Evolutionary conservation across 257 asterid species (phyloP).

Genomic region (Petunia axillaris): DNA sequence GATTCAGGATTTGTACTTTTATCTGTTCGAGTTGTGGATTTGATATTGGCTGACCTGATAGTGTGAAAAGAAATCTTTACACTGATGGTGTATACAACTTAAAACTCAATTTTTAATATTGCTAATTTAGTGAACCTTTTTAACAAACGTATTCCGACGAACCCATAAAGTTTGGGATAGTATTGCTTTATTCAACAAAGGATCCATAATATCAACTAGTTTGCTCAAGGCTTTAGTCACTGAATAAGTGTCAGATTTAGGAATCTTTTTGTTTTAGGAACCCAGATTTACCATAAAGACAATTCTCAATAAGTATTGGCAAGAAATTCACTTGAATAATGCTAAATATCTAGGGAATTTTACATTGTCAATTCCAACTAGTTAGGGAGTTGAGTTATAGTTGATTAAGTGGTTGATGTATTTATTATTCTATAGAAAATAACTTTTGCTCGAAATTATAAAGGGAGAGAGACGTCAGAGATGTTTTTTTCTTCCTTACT

Average conservation of each 20-base stretch:
- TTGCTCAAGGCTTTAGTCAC: slow-evolving; percentile 1
- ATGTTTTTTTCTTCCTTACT: not conserved
- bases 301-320: not conserved
- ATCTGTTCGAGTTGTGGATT: too few relatives aligned
- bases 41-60: too few relatives aligned
- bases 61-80: too few relatives aligned
- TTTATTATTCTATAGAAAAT: not conserved
- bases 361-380: not conserved
- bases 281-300: not conserved
- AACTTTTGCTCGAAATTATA: not conserved
- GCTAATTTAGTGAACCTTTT: too few relatives aligned
- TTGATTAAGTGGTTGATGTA: slow-evolving; percentile 1
- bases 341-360: not conserved
- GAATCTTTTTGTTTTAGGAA: not conserved
- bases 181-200: not conserved
- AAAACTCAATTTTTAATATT: too few relatives aligned
- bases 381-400: not conserved
- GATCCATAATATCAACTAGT: not conserved
- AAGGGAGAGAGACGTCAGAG: not conserved
- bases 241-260: not conserved
- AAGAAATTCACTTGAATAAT: not conserved
- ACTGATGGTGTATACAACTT: too few relatives aligned
- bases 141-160: too few relatives aligned
- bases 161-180: too few relatives aligned
- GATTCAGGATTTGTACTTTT: too few relatives aligned